Evolutionary conservation across 176 grass and related monocot genomes (phyloP).

Genomic region (Oryza glumipatula): DNA sequence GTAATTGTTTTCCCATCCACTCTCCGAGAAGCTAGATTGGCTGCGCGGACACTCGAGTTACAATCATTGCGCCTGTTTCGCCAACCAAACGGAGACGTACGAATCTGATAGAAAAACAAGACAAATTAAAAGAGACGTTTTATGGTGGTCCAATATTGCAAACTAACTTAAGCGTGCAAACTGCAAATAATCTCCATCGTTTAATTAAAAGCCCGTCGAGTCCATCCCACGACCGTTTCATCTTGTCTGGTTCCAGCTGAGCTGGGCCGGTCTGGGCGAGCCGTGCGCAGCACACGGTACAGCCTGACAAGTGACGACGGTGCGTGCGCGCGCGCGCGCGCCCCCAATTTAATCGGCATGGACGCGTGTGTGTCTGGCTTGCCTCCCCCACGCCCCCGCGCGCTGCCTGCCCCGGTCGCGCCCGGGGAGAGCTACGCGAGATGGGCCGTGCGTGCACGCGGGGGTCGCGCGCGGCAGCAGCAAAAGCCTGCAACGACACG

Average conservation of each 20-base stretch:
- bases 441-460: slow-evolving; percentile 37
- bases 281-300: not conserved
- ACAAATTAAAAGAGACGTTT: not conserved
- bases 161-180: not conserved
- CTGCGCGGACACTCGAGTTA: not conserved
- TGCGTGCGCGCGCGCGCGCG: no score
- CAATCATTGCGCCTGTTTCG: slow-evolving; percentile 24
- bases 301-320: not conserved
- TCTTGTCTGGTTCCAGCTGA: not conserved
- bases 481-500: not conserved
- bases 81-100: slow-evolving; percentile 11
- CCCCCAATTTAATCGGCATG: slow-evolving; percentile 38
- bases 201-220: slow-evolving; percentile 40
- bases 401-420: slow-evolving; percentile 29
- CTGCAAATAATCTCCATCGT: slow-evolving; percentile 32
- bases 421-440: slow-evolving; percentile 22
- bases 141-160: slow-evolving; percentile 30
- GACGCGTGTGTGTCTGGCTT: not conserved
- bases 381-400: not conserved
- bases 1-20: not conserved
- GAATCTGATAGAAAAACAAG: slow-evolving; percentile 2
- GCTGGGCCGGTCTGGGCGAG: not conserved
- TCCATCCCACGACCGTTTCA: slow-evolving; percentile 32
- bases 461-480: not conserved
- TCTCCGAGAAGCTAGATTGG: slow-evolving; percentile 27